Conservation (phyloP, 2,329 filamentous ascomycete species). For the Claviceps africana region DNA sequence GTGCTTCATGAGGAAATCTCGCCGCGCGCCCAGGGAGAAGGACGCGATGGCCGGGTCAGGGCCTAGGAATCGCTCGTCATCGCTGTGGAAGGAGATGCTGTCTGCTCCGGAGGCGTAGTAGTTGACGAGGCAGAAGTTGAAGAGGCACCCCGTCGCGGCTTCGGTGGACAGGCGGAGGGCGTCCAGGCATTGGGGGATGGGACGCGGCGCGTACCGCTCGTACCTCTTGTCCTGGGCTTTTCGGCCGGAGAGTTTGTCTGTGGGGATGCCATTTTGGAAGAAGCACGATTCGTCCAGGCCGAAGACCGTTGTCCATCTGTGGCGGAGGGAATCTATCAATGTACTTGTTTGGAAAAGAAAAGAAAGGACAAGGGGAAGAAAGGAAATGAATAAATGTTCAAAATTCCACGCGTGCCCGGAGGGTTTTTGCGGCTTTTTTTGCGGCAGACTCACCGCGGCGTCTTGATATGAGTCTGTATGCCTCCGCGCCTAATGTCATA, state of each 20-base stretch:
- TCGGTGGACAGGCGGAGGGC: constrained; percentile 49
- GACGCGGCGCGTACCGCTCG: constrained; percentile 44
- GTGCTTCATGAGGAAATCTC: constrained; percentile 70
- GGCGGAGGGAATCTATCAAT: not conserved
- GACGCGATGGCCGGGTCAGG: constrained; percentile 57
- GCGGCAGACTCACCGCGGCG: constrained; percentile 26
- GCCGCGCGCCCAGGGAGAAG: constrained; percentile 54
- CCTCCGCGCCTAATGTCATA: constrained; percentile 58
- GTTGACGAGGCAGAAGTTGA: constrained; percentile 72
- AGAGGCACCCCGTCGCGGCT: constrained; percentile 48
- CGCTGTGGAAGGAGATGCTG: constrained; percentile 67
- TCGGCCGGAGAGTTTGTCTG: constrained; percentile 28
- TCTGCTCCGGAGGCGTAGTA: constrained; percentile 69
- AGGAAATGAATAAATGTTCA: not conserved
- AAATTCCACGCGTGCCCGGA: too few species aligned
- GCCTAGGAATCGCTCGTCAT: constrained; percentile 67
- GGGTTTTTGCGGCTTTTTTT: too few species aligned
- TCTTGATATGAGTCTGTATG: constrained; percentile 45
- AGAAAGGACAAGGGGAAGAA: not conserved
- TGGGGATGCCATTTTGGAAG: constrained; percentile 34
- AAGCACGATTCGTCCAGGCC: constrained; percentile 47
- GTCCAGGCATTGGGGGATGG: constrained; percentile 57
- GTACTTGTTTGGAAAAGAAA: too few species aligned
- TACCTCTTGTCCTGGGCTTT: constrained; percentile 39
- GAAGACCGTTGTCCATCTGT: constrained; percentile 39